Base-by-base conservation (phyloP, 2,329 filamentous ascomycete genomes). In the Aspergillus fumigatiaffinis region DNA sequence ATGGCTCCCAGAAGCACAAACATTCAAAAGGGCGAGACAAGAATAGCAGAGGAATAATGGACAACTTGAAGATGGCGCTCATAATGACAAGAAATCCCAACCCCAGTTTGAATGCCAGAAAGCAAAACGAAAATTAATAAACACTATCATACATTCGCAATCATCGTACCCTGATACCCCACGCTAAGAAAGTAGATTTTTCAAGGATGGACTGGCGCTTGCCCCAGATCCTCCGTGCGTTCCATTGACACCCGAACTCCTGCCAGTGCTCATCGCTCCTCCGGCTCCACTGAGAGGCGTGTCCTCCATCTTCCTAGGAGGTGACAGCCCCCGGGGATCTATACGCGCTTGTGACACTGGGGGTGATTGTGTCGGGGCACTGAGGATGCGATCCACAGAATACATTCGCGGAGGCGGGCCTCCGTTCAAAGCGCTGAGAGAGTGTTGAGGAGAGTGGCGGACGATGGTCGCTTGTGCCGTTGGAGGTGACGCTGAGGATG, bases 161-260 rank as follows among this genome's bases (percentile, higher is more conserved):
- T 25, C 38, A 12, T 46, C 50, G 51, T 46, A 38, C 23, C 38
- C 44, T 42, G 50, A 51, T 52, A 46, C 32, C 35, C 42, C 26
- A 51, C 25, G 50, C 76, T 74, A 91, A 50, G 85, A 88, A 54
- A 92, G 80, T 51, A 92, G 73, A 66, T 92, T 92, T 65, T 87
- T 84, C 60, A 92, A 72, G 9, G 89, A 91, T 10, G 89, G 88
- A 67, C 87, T 92, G 17, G 89, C 88, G 66, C 89, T 92, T 3
- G 89, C 89, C n/a, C 88, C 88, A 52, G 74, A 73, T 32, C 68
- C 68, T 2, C 62, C 59, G 51, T 61, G 65, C 20, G 67, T 66
- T 20, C 67, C 70, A 50, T 69, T 71, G 47, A 64, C 63, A 9
- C 60, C 66, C 0, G 63, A 50, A 47, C 70, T 66, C 42, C 73